Base-by-base conservation (phyloP, 257 asterid species). In the Gentiana macrophylla region DNA sequence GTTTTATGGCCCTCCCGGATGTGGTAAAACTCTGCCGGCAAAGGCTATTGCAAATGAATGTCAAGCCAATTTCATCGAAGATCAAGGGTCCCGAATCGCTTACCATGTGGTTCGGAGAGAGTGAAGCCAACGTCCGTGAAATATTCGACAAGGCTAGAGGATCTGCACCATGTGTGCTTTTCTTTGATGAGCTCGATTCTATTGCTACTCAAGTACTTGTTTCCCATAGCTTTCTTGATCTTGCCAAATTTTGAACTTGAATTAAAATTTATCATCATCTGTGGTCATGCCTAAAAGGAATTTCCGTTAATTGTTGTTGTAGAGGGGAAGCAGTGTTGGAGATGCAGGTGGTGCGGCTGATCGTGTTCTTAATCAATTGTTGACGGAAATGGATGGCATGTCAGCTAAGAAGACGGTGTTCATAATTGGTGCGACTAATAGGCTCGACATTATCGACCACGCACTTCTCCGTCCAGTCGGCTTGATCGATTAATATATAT, bases 31-130 rank as follows among this genome's bases (percentile, higher is more conserved):
- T 50, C 67, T 81, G 50, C 77, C 78, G 52, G 88, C 88, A 35
- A 81, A 81, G 74, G 88, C 88, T 48, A 81, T 81, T 59, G 88
- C 88, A 38, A 81, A 77, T 65, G 87, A 80, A 64, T 80, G 87
- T 58, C 87, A 80, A 64, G 87, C 84, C 65, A 80, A 80, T 60
- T 80, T 80, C 65, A 80, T 80, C 12, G n/a, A n/a, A 80, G 87
- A 57, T 80, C 34, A 80, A 80, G 73, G 87, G 87, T 13, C 87
- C 84, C 60, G 87, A 80, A 66, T 65, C 77, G 66, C 87, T 80
- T 56, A 80, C 87, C 52, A 80, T 80, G 87, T 80, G 87, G 87
- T 80, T 80, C 66, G 87, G 87, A 62, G 87, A 80, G 57, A 81
- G 88, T 49, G 88, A 81, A 70, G 88, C 88, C 34, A 81, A 81